phyloP scores from a whole-genome alignment of 306 rosid genomes.

The Trichosanthes truncata region DNA sequence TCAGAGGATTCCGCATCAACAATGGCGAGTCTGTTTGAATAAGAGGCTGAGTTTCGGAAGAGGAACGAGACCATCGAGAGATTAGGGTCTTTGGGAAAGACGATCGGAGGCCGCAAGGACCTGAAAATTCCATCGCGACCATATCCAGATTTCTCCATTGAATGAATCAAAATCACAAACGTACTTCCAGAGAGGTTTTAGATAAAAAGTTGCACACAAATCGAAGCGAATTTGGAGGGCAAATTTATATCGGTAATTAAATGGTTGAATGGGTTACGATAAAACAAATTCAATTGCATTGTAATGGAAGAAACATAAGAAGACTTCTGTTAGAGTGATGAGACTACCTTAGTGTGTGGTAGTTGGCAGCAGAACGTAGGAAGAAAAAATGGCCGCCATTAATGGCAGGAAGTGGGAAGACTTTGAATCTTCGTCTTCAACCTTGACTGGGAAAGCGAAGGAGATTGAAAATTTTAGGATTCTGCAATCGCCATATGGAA shows the following conservation, averaged over 20 bases:
- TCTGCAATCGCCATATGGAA: too few relatives aligned
- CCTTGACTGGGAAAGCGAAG: background rate
- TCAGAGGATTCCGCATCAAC: slow-evolving; percentile 44
- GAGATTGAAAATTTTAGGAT: background rate
- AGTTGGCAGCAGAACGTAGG: background rate
- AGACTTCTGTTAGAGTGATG: background rate
- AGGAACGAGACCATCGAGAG: slow-evolving; percentile 56
- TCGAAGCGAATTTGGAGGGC: background rate
- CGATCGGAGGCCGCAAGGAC: slow-evolving; percentile 51
- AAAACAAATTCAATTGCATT: background rate
- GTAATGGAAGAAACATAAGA: background rate
- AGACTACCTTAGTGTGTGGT: background rate
- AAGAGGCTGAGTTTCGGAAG: slow-evolving; percentile 35
- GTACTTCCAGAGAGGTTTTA: background rate
- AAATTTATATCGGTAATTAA: background rate
- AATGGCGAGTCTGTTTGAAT: slow-evolving; percentile 48
- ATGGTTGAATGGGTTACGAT: background rate
- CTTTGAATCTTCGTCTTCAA: background rate
- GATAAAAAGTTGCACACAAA: background rate
- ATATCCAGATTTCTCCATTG: slow-evolving; percentile 79
- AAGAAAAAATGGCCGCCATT: background rate
- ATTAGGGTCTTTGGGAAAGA: slow-evolving; percentile 33
- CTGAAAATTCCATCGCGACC: slow-evolving; percentile 67
- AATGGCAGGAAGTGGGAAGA: background rate
- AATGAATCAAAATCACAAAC: background rate